Evolutionary conservation across 2,329 filamentous ascomycete genomes (phyloP), one percentile per base, ranked within the genome.

Genomic region (Diplocarpon mali): DNA sequence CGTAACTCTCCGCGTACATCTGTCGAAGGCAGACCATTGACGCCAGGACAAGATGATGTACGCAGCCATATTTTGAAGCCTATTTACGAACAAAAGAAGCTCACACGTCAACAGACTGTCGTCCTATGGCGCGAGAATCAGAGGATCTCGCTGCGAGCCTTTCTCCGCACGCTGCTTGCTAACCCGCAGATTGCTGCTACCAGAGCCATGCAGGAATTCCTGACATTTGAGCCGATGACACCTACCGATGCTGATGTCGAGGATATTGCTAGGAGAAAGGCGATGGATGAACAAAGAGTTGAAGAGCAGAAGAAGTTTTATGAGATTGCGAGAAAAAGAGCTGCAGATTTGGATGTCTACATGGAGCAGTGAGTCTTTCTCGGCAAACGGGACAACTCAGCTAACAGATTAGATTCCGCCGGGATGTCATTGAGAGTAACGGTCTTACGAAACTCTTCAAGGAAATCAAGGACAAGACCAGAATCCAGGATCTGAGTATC

Each of bases 261-360:
- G 2, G 92, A 98, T 60, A 88, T 95, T 28, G 65, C 80, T 50
- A 75, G 75, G 47, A 76, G 92, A 42, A 93, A 89, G 63, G 73
- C 76, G 11, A 80, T 95, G 64, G 92, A 98, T 57, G 81, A 85
- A 61, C 85, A 84, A 64, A 80, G 92, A 36, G 76, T 96, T 42
- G 85, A 94, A 58, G 92, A 98, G 64, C 92, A 98, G 62, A 84
- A 80, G 61, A 78, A 80, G 53, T 98, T 98, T 62, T 98, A 95
- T 63, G 90, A 98, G 62, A 89, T 98, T 60, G 92, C 92, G 8
- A 74, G 88, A 53, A 81, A 88, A 63, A 79, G 92, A 53, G 92
- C 92, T 1, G 83, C 85, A 5, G 92, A 96, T 59, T 72, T 98
- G 40, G 92, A 98, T 64, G 85, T 94, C 17, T 95, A 96, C 62